Conservation (phyloP, 768 basidiomycete species). For the Glaciozyma martinii region DNA sequence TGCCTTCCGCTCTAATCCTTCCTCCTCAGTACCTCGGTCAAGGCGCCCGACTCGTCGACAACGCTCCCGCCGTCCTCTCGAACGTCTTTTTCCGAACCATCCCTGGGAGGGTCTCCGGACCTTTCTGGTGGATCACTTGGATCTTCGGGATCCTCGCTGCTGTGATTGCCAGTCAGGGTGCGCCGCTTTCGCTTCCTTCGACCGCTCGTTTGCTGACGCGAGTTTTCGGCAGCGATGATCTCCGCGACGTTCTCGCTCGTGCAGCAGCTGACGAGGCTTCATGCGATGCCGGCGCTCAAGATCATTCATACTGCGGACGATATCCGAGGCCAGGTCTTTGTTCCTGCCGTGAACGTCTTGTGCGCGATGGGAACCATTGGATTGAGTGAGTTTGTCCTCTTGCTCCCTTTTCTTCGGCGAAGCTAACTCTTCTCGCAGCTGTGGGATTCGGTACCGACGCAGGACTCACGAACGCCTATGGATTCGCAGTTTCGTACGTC, state of each 20-base stretch:
- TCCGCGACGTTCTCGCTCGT: slow-evolving; percentile 51
- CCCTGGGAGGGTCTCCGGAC: slow-evolving; percentile 50
- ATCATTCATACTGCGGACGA: slow-evolving; percentile 56
- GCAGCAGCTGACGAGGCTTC: slow-evolving; percentile 56
- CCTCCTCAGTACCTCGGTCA: slow-evolving; percentile 56
- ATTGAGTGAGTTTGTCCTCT: slow-evolving; percentile 5
- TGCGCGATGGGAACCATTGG: slow-evolving; percentile 25
- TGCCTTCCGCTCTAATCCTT: background rate
- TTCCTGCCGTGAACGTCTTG: slow-evolving; percentile 56
- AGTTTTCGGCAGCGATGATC: slow-evolving; percentile 52
- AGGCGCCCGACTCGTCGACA: slow-evolving; percentile 53
- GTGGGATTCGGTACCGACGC: slow-evolving; percentile 51
- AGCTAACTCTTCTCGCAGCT: slow-evolving; percentile 52
- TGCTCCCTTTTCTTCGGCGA: background rate
- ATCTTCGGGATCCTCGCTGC: slow-evolving; percentile 59
- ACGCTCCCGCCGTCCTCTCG: slow-evolving; percentile 47
- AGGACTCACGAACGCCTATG: slow-evolving; percentile 45
- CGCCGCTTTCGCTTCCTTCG: background rate
- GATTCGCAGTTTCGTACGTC: slow-evolving; percentile 16
- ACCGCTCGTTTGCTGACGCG: slow-evolving; percentile 24
- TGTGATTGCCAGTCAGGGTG: slow-evolving; percentile 40
- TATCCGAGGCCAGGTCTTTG: slow-evolving; percentile 58
- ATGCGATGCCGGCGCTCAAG: slow-evolving; percentile 21
- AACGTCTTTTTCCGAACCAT: slow-evolving; percentile 61
- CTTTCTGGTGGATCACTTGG: slow-evolving; percentile 60